Percentiles rank a stretch among this genome's conserved stretches.
Evolutionary conservation across 805 yeast species (phyloP).

Genomic region (Ogataea neopini): DNA sequence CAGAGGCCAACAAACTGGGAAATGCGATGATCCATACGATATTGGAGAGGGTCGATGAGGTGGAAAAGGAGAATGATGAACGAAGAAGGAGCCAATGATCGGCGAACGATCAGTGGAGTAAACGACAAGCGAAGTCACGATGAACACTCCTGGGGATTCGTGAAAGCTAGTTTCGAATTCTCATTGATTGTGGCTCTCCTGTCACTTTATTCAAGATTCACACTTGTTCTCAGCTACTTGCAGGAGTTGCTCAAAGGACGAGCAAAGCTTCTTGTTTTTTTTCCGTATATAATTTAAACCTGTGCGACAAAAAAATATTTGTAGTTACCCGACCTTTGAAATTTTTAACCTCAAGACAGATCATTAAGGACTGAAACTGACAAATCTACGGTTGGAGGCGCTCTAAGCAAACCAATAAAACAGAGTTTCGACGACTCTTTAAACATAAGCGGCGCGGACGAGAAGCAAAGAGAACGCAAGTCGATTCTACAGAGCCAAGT

Average conservation of each 20-base stretch:
- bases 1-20: slow-evolving; percentile 86
- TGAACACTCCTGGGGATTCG: too few species aligned
- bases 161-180: too few species aligned
- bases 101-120: not conserved
- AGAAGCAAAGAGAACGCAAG: slow-evolving; percentile 1
- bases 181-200: too few species aligned
- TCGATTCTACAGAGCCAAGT: slow-evolving; percentile 1
- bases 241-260: not conserved
- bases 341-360: slow-evolving; percentile 5
- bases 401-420: not conserved
- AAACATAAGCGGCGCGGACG: not conserved
- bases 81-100: not conserved
- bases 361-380: slow-evolving; percentile 6
- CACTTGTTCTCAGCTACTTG: too few species aligned
- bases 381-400: slow-evolving; percentile 2
- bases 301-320: too few species aligned
- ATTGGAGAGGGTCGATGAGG: slow-evolving; percentile 37
- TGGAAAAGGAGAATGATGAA: not conserved
- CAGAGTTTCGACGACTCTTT: not conserved
- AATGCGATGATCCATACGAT: slow-evolving; percentile 92
- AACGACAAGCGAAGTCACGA: not conserved
- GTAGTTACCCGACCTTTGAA: slow-evolving; percentile 1
- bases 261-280: too few species aligned
- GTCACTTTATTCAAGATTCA: too few species aligned
- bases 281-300: too few species aligned